Conservation (phyloP, 805 yeast species). For the Metschnikowia matae region DNA sequence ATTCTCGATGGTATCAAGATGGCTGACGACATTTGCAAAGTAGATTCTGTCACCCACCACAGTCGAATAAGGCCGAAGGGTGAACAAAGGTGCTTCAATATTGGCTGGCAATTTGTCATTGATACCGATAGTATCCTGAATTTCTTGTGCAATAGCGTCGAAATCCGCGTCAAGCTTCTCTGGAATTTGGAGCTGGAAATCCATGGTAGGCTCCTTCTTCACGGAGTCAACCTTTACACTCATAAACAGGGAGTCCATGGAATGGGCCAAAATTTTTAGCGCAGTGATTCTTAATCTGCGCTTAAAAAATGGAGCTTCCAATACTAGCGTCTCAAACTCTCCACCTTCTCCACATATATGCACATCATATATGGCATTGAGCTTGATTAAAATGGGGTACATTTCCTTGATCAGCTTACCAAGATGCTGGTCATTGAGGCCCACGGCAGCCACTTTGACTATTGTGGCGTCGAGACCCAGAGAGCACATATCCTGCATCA, state of each 20-base stretch:
- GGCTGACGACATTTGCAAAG: conserved; percentile 29
- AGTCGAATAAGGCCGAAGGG: not conserved
- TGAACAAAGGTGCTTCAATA: not conserved
- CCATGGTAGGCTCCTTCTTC: conserved; percentile 27
- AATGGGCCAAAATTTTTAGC: conserved; percentile 39
- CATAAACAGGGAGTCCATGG: conserved; percentile 71
- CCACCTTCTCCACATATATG: conserved; percentile 99
- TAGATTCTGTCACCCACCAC: conserved; percentile 17
- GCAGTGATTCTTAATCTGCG: conserved; percentile 42
- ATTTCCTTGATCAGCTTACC: conserved; percentile 64
- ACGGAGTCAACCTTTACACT: conserved; percentile 48
- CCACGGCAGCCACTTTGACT: conserved; percentile 91
- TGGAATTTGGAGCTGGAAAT: not conserved
- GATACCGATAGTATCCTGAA: not conserved
- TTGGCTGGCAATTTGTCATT: not conserved
- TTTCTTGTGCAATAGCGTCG: not conserved
- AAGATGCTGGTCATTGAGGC: conserved; percentile 61
- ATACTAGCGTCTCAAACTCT: conserved; percentile 89
- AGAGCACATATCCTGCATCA: conserved; percentile 77
- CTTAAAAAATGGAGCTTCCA: conserved; percentile 83
- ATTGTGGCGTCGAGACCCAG: conserved; percentile 73
- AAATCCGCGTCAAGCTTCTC: conserved; percentile 12
- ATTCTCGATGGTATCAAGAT: conserved; percentile 14
- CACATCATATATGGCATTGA: conserved; percentile 69
- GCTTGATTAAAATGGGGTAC: conserved; percentile 50